A percentile compares a stretch with the other conserved stretches of the same genome.
Evolutionary conservation across 2,329 filamentous ascomycete species (phyloP).

Genomic region (Penicillium sp.): DNA sequence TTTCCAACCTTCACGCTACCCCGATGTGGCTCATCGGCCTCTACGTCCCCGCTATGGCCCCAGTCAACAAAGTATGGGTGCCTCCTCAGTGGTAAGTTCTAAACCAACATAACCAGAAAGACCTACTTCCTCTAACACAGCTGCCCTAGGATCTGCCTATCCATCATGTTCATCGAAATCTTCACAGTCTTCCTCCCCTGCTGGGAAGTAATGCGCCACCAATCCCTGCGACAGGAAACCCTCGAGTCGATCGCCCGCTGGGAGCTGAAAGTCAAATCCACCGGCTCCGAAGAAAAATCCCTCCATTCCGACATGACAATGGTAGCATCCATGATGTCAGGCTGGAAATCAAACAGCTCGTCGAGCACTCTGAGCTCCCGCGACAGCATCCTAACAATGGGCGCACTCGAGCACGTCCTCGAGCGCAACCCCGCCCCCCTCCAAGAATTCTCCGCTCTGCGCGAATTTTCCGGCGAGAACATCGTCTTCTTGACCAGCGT

Average conservation of each 20-base stretch:
- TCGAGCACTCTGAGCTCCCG: conserved; percentile 37
- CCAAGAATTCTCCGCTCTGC: conserved; percentile 61
- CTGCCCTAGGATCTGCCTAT: conserved; percentile 49
- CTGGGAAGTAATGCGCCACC: conserved; percentile 50
- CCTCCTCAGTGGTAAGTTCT: conserved; percentile 54
- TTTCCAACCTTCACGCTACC: conserved; percentile 57
- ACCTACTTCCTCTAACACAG: neutral
- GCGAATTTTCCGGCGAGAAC: conserved; percentile 69
- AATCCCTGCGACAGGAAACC: conserved; percentile 32
- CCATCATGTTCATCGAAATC: conserved; percentile 61
- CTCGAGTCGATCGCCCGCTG: conserved; percentile 38
- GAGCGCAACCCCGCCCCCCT: conserved; percentile 57
- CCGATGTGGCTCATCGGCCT: conserved; percentile 63
- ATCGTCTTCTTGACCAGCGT: conserved; percentile 63
- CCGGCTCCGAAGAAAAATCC: conserved; percentile 23
- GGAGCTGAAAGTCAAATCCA: conserved; percentile 33
- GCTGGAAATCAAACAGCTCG: conserved; percentile 35
- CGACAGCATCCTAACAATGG: conserved; percentile 57
- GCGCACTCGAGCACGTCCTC: conserved; percentile 60
- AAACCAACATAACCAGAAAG: neutral
- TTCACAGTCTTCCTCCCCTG: conserved; percentile 64
- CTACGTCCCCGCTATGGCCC: conserved; percentile 53
- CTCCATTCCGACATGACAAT: conserved; percentile 28
- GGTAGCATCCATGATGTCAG: conserved; percentile 27
- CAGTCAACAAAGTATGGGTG: conserved; percentile 55